Evolutionary conservation across 305 asterid species (phyloP), one percentile per base, ranked within the genome.

Genomic region (Solanum hybrid): DNA sequence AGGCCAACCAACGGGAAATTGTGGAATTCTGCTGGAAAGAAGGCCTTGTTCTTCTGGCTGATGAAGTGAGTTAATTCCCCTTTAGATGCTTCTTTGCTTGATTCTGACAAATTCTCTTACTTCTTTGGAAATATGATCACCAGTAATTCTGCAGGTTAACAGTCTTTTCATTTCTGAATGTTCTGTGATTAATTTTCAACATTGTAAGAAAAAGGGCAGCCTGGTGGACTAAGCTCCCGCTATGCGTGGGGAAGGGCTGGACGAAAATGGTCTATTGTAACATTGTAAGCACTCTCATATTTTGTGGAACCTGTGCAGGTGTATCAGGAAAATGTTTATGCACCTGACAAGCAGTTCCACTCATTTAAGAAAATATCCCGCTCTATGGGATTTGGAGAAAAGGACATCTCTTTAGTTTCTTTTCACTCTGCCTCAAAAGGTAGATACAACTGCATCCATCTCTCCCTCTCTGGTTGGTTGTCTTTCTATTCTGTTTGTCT

Each of bases 381-480:
- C 76, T 93, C 95, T n/a, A 94, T 97, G 95, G 98, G 97, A 67
- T 94, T 95, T 76, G 98, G 96, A 67, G 98, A 97, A 94, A 95
- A 92, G 90, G 97, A 97, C 90, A 89, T 97, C 81, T 93, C 96
- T 86, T 89, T 97, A 87, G 98, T 97, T n/a, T 97, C 98, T 85
- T 96, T 97, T 92, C 98, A 97, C 90, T 97, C 99, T 11, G 97
- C 95, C 57, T 97, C 98, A 6, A 97, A 97, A 93, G 99, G 99
- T 97, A 93, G 29, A 77, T 8, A 16, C 8, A 73, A 22, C 64
- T 84, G 6, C 86, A 37, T 46, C 78, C 34, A 34, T 35, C 71
- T 29, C 12, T 78, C 16, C 35, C 28, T 26, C 64, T n/a, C 36
- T 89, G 22, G 69, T 89, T 46, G 31, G 75, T 35, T 2, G 88